Conservation (phyloP, 2,329 filamentous ascomycete genomes). For the Nigrospora sphaerica region DNA sequence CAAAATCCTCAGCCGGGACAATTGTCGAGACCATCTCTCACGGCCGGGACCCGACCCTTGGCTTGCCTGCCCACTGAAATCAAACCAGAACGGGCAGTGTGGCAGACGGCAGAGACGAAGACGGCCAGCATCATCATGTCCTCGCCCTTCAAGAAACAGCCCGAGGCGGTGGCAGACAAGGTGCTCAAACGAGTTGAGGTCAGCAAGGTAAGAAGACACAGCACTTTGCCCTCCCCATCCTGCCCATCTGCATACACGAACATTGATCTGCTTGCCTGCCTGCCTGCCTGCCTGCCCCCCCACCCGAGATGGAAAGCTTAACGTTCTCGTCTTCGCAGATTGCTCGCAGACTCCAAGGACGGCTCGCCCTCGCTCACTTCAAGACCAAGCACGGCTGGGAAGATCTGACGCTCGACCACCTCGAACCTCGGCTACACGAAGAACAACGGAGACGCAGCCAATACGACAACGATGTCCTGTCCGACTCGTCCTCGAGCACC, state of each 20-base stretch:
- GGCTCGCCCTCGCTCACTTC: conserved; percentile 90
- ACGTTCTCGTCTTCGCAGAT: conserved; percentile 52
- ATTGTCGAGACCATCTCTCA: not conserved
- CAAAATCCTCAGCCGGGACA: conserved; percentile 1
- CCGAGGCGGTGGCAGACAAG: conserved; percentile 58
- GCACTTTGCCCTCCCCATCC: conserved; percentile 1
- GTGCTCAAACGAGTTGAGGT: conserved; percentile 68
- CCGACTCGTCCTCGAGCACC: conserved; percentile 78
- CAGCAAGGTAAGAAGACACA: conserved; percentile 54
- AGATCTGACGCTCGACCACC: conserved; percentile 75
- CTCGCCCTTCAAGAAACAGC: conserved; percentile 56
- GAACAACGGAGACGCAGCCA: conserved; percentile 71
- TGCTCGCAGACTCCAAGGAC: conserved; percentile 85
- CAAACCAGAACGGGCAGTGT: no score
- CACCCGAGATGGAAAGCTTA: conserved; percentile 7
- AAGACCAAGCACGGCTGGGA: conserved; percentile 96
- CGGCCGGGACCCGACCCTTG: not conserved
- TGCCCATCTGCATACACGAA: not conserved
- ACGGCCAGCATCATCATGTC: conserved; percentile 33
- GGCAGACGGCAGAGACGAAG: no score
- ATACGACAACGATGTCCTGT: conserved; percentile 67
- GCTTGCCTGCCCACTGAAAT: no score
- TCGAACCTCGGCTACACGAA: conserved; percentile 78
- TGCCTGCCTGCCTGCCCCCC: not conserved
- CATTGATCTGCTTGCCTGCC: not conserved